Evolutionary conservation across 441 rosid genomes (phyloP).

Genomic region (Corymbia citriodora): DNA sequence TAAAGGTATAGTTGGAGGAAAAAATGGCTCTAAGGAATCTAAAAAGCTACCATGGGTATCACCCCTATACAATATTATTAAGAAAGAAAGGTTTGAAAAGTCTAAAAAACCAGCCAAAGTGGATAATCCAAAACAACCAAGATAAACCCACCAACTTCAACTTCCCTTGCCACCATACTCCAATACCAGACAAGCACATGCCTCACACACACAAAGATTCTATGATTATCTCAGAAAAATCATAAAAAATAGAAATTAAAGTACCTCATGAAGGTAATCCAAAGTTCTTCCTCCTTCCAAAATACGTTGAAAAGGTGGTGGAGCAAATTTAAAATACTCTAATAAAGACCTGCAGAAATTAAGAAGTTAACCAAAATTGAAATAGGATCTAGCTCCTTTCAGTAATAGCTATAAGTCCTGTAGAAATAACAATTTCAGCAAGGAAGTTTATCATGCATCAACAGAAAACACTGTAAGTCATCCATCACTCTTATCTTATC

Average conservation of each 20-base stretch:
- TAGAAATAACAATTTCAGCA: background rate
- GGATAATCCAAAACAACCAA: background rate
- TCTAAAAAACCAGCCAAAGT: background rate
- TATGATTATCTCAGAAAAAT: background rate
- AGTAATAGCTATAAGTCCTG: background rate
- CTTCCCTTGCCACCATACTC: background rate
- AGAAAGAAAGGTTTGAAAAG: background rate
- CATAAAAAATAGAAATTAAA: background rate
- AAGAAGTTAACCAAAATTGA: background rate
- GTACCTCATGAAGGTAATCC: conserved; percentile 42
- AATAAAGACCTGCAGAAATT: conserved; percentile 56
- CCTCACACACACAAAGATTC: background rate
- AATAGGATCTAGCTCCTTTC: background rate
- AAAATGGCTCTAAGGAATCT: background rate
- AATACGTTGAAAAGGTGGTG: conserved; percentile 77
- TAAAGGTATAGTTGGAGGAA: background rate
- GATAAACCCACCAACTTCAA: background rate
- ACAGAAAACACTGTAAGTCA: background rate
- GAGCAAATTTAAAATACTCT: conserved; percentile 70
- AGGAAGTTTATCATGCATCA: background rate
- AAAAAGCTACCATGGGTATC: background rate
- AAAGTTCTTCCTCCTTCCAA: conserved; percentile 24
- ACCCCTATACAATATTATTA: background rate
- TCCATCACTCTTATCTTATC: background rate
- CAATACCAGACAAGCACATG: background rate